Percentiles rank a stretch among this genome's conserved stretches.
phyloP scores from a whole-genome alignment of 2,329 filamentous ascomycete genomes.

The Botrytis sinoallii region DNA sequence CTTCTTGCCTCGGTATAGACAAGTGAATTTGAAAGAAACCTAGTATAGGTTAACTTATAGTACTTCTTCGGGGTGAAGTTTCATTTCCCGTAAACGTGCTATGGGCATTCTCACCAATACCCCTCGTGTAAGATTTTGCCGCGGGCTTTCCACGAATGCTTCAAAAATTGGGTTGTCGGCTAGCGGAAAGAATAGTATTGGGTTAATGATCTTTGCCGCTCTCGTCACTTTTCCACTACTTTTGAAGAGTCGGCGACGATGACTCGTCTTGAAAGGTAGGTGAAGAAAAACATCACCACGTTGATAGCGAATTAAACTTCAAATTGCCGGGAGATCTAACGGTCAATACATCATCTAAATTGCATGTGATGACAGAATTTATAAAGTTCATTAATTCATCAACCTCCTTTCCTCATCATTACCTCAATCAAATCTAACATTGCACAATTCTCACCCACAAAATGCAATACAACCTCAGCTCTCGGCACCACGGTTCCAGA shows the following conservation, averaged over 20 bases:
- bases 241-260: not conserved
- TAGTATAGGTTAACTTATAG: not conserved
- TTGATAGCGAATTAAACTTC: not conserved
- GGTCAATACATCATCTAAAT: not conserved
- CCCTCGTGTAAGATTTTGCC: not conserved
- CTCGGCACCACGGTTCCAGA: not conserved
- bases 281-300: not conserved
- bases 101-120: not conserved
- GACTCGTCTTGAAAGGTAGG: not conserved
- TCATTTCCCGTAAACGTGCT: not conserved
- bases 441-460: not conserved
- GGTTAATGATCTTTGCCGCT: not conserved
- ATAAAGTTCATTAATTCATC: not conserved
- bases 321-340: not conserved
- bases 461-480: not conserved
- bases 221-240: not conserved
- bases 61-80: not conserved
- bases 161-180: not conserved
- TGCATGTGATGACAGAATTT: not conserved
- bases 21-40: not conserved
- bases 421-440: not conserved
- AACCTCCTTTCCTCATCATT: not conserved
- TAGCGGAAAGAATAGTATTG: not conserved
- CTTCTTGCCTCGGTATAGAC: not conserved
- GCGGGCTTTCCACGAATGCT: not conserved